phyloP scores from a whole-genome alignment of 805 yeast species.

The Wickerhamomyces mucosus region DNA sequence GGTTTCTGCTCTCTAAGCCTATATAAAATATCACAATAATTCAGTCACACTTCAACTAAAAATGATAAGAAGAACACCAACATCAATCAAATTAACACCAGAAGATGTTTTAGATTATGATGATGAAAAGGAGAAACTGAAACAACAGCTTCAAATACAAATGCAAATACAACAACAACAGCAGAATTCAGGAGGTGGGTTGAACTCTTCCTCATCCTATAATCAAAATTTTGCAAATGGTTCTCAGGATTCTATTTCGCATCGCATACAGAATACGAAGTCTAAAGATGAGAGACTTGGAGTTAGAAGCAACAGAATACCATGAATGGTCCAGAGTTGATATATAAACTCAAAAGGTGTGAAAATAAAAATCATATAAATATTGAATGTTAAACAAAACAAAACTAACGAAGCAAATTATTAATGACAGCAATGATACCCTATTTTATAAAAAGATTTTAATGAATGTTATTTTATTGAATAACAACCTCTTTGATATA shows the following conservation, averaged over 20 bases:
- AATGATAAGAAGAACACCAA: constrained; percentile 68
- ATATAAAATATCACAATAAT: too few species aligned
- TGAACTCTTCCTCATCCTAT: constrained; percentile 2
- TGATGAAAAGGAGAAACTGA: constrained; percentile 14
- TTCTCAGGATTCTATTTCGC: constrained; percentile 7
- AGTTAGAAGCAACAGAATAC: constrained; percentile 6
- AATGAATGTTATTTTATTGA: too few species aligned
- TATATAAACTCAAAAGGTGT: neutral
- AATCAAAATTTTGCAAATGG: constrained; percentile 15
- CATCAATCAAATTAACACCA: constrained; percentile 54
- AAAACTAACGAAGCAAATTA: neutral
- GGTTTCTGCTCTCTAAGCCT: too few species aligned
- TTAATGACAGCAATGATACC: too few species aligned
- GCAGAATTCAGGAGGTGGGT: too few species aligned
- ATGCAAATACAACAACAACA: neutral
- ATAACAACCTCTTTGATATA: too few species aligned
- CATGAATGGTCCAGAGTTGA: neutral
- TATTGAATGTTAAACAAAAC: neutral
- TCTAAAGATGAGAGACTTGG: constrained; percentile 17
- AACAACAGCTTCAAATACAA: too few species aligned
- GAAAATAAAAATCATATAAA: neutral
- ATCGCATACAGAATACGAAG: constrained; percentile 6
- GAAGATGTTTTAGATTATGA: constrained; percentile 44
- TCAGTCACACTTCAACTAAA: neutral
- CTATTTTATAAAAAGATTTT: too few species aligned